Evolutionary conservation across 2,329 filamentous ascomycete genomes (phyloP).

Genomic region (Calonectria hongkongensis): DNA sequence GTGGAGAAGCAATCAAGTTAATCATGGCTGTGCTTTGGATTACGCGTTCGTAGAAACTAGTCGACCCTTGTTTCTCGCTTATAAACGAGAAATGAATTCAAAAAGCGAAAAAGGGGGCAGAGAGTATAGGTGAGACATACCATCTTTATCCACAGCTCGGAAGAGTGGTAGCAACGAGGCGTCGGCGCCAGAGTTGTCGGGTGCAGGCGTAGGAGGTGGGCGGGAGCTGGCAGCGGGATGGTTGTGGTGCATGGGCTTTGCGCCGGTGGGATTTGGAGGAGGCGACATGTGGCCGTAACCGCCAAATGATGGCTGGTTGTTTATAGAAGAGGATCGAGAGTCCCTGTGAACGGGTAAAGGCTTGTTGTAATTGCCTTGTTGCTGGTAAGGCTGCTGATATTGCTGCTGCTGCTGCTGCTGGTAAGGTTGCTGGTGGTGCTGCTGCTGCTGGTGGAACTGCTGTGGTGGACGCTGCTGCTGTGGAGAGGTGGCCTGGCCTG

Average conservation of each 20-base stretch:
- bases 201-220: constrained; percentile 79
- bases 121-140: constrained; percentile 65
- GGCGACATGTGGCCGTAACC: constrained; percentile 70
- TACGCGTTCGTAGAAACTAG: constrained; percentile 17
- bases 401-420: constrained; percentile 59
- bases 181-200: constrained; percentile 66
- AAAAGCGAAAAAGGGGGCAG: constrained; percentile 10
- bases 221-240: constrained; percentile 75
- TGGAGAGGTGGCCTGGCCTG: constrained; percentile 52
- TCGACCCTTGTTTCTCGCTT: constrained; percentile 19
- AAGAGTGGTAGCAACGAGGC: constrained; percentile 87
- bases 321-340: constrained; percentile 52
- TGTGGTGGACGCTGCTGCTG: constrained; percentile 53
- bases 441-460: constrained; percentile 46
- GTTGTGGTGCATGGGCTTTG: constrained; percentile 64
- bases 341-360: constrained; percentile 62
- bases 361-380: constrained; percentile 68
- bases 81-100: not conserved
- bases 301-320: constrained; percentile 50
- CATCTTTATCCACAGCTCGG: constrained; percentile 90
- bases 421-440: constrained; percentile 45
- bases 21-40: constrained; percentile 25
- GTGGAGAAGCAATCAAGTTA: constrained; percentile 37
- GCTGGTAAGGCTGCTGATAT: constrained; percentile 41
- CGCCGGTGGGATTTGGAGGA: constrained; percentile 66